A percentile compares a stretch with the other conserved stretches of the same genome.
These are phyloP conservation scores for Pestalotiopsis sp. DNA, from an alignment of 2,329 filamentous ascomycete genomes.

Conservation along the genomic window DNA sequence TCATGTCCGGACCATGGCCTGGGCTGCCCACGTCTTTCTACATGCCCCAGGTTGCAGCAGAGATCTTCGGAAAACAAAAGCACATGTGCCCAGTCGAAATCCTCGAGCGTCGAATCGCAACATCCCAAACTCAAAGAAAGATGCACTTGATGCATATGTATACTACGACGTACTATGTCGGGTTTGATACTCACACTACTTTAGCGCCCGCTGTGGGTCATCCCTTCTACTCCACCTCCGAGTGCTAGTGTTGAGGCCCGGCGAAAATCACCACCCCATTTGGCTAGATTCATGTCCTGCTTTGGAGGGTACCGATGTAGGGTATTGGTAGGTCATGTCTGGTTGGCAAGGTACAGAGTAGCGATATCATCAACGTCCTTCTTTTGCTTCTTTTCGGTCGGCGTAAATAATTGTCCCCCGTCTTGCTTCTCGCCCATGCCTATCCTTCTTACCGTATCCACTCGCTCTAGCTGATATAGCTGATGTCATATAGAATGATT, in stretches of 20 bases:
- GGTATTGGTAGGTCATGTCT: background rate
- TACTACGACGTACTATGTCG: background rate
- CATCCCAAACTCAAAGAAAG: background rate
- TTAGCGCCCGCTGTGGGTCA: conserved; percentile 8
- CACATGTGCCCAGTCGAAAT: no score
- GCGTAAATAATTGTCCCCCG: background rate
- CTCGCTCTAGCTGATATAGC: background rate
- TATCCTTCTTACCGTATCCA: background rate
- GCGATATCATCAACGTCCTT: background rate
- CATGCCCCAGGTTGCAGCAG: no score
- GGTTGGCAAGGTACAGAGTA: background rate
- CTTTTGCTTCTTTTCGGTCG: background rate
- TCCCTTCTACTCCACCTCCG: background rate
- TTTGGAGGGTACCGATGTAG: background rate
- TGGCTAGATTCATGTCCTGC: background rate
- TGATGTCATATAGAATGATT: background rate
- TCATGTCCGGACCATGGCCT: no score
- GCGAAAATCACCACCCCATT: background rate
- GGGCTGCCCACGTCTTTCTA: no score
- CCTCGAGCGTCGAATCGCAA: no score
- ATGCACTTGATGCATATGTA: background rate
- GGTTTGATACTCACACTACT: background rate
- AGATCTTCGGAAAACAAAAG: no score
- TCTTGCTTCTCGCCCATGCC: background rate
- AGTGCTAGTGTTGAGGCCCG: background rate